phyloP scores from a whole-genome alignment of 2,329 filamentous ascomycete genomes.

The Aureobasidium musti region DNA sequence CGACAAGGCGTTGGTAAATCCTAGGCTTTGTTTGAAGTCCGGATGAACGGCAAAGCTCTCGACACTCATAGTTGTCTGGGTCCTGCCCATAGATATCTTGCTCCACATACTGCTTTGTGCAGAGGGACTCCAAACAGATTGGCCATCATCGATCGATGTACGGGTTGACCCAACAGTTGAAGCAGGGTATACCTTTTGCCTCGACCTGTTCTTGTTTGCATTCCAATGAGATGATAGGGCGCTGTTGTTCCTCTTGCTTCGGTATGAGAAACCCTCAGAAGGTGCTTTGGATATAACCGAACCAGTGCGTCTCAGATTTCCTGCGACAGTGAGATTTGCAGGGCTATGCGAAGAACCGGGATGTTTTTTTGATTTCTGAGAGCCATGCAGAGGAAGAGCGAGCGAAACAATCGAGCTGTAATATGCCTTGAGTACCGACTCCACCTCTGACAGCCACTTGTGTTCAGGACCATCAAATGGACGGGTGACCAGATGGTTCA shows the following conservation, averaged over 20 bases:
- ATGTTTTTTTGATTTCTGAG: constrained; percentile 50
- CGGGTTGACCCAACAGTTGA: constrained; percentile 86
- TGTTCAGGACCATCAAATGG: constrained; percentile 74
- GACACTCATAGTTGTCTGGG: constrained; percentile 86
- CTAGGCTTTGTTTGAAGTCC: constrained; percentile 94
- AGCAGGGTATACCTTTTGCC: constrained; percentile 71
- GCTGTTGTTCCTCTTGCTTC: constrained; percentile 68
- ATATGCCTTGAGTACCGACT: constrained; percentile 87
- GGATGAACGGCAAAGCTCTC: constrained; percentile 76
- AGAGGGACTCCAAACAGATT: constrained; percentile 88
- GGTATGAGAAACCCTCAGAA: constrained; percentile 74
- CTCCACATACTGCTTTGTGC: constrained; percentile 93
- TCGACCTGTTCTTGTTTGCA: constrained; percentile 81
- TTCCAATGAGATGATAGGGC: constrained; percentile 68
- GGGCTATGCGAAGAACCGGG: constrained; percentile 30
- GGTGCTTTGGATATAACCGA: constrained; percentile 92
- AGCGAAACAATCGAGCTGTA: constrained; percentile 87
- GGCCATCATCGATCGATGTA: constrained; percentile 89
- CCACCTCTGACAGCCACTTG: constrained; percentile 86
- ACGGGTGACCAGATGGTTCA: constrained; percentile 74
- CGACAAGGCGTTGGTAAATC: constrained; percentile 93
- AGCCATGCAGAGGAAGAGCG: constrained; percentile 81
- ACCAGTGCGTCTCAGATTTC: constrained; percentile 73
- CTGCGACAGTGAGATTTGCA: constrained; percentile 63
- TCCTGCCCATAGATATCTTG: constrained; percentile 87